Conservation (phyloP, 1,284 basidiomycete genomes). For the Coniferiporia weirii region DNA sequence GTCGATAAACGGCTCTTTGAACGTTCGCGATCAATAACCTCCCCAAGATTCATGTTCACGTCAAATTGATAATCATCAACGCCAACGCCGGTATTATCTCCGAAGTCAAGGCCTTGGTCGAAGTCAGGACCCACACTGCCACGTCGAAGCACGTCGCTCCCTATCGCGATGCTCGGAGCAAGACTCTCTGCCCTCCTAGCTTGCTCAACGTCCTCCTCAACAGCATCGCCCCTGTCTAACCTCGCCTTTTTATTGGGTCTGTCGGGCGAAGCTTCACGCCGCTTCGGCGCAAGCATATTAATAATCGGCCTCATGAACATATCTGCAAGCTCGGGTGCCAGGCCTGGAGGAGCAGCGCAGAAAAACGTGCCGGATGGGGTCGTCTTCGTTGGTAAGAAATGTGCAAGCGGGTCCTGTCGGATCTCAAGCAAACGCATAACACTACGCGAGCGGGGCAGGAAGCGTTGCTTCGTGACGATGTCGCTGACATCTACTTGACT, state of each 20-base stretch:
- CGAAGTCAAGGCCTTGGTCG: constrained; percentile 51
- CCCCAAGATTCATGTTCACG: constrained; percentile 30
- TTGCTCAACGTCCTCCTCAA: constrained; percentile 54
- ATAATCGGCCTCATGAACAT: constrained; percentile 79
- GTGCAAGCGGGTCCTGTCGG: constrained; percentile 75
- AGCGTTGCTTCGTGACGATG: constrained; percentile 75
- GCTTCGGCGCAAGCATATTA: constrained; percentile 42
- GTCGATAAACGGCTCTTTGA: constrained; percentile 62
- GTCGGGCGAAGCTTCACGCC: constrained; percentile 48
- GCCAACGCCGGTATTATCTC: constrained; percentile 41
- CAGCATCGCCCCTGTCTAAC: constrained; percentile 43
- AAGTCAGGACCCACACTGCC: constrained; percentile 42
- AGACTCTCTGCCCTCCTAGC: constrained; percentile 49
- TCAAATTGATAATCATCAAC: constrained; percentile 68
- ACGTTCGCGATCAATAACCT: constrained; percentile 34
- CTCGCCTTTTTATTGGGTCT: constrained; percentile 60
- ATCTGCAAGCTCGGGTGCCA: constrained; percentile 75
- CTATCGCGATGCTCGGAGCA: constrained; percentile 49
- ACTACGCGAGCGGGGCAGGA: constrained; percentile 76
- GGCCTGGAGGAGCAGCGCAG: constrained; percentile 75
- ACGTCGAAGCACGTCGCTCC: constrained; percentile 53
- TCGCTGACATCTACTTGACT: constrained; percentile 63
- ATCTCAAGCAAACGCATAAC: constrained; percentile 82
- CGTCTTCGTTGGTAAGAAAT: constrained; percentile 79
- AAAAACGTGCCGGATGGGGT: constrained; percentile 70